A percentile compares a stretch with the other conserved stretches of the same genome.
These are phyloP conservation scores for Haplographium delicatum DNA, from an alignment of 495 filamentous ascomycete species.

Conservation along the genomic window DNA sequence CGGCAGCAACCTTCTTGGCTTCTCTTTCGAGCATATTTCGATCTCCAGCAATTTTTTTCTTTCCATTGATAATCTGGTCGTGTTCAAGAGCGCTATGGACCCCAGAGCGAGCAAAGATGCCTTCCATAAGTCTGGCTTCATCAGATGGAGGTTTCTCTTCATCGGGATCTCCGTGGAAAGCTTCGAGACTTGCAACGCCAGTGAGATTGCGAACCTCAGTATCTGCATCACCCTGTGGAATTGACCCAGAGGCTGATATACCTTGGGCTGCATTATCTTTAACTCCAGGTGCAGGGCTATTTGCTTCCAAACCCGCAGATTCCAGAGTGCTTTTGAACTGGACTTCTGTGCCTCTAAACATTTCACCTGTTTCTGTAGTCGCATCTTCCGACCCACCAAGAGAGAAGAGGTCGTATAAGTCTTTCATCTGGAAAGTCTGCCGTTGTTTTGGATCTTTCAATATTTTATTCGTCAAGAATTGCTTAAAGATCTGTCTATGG, in stretches of 20 bases:
- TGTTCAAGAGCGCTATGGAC: conserved; percentile 85
- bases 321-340: conserved; percentile 41
- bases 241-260: conserved; percentile 22
- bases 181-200: conserved; percentile 56
- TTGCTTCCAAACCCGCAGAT: conserved; percentile 30
- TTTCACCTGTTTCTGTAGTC: conserved; percentile 72
- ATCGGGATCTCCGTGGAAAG: conserved; percentile 30
- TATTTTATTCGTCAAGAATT: conserved; percentile 92
- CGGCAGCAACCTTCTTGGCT: conserved; percentile 69
- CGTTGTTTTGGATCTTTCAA: conserved; percentile 86
- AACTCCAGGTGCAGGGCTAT: conserved; percentile 4
- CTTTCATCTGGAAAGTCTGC: conserved; percentile 76
- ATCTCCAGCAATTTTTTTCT: conserved; percentile 58
- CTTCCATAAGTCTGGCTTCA: conserved; percentile 40
- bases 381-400: conserved; percentile 63
- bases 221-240: conserved; percentile 28
- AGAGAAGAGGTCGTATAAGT: conserved; percentile 87
- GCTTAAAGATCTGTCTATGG: conserved; percentile 95
- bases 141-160: conserved; percentile 24
- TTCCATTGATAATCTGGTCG: conserved; percentile 72
- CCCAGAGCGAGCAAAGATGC: conserved; percentile 77
- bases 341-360: conserved; percentile 82
- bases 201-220: conserved; percentile 44
- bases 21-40: conserved; percentile 72
- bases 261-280: conserved; percentile 30